Base-by-base conservation (phyloP, 345 rosid species). In the Cochlearia excelsa region DNA sequence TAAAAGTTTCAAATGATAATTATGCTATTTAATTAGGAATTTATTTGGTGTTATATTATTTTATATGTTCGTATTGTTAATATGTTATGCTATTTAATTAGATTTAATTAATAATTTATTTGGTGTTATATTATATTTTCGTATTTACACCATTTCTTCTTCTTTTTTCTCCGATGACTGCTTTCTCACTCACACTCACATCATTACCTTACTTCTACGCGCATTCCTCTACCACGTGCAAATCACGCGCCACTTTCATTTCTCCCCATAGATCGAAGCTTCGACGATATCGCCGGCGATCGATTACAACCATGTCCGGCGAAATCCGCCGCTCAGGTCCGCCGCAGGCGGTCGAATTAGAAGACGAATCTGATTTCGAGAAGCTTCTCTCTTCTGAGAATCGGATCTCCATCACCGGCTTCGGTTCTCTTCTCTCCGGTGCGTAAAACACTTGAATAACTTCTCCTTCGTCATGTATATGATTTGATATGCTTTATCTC, bases 371-470 rank as follows among this genome's bases (percentile, higher is more conserved):
- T 48, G 91, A 92, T 70, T 88, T 88, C 58, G 73, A 65, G 43
- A 77, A 68, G 47, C 28, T 84, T 30, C 52, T 82, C 55, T 74
- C 87, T 1, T 74, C 89, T 49, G 69, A 70, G n/a, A 89, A 85
- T 39, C 81, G 61, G 64, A 83, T 92, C 70, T 88, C 98, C 55
- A 79, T 92, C 54, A 73, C 90, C 69, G 98, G 98, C 71, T 92
- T 92, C 77, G 95, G 97, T 43, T 92, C 97, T 63, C 94, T 92
- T 45, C 97, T 92, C 71, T 92, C 98, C 16, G 87, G 98, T 79
- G 34, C 42, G 76, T 60, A 45, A 16, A 16, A 16, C n/a, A 58
- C 9, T 27, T 33, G 9, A 40, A 26, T 65, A 6, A 26, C 1
- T 67, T 5, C 26, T 30, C 26, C 23, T 27, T 28, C n/a, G 5